Conservation (phyloP, 352 stramenopile genomes). For the Saprolegnia parasitica region DNA sequence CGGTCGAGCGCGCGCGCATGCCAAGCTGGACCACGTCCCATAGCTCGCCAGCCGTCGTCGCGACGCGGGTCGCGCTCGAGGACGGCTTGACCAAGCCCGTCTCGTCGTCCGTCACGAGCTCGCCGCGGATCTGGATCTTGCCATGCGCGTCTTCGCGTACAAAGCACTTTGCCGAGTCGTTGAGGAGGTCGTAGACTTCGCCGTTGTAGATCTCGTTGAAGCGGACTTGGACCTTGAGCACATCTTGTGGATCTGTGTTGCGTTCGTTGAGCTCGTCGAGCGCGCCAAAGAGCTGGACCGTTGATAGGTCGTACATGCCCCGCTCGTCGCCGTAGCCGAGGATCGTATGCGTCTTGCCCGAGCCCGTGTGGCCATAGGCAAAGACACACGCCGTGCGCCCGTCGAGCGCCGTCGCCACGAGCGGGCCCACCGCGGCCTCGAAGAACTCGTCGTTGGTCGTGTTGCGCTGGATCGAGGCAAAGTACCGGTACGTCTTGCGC, state of each 20-base stretch:
- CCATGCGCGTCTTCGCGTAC: conserved; percentile 46
- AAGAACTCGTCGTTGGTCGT: conserved; percentile 37
- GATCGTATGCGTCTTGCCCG: conserved; percentile 61
- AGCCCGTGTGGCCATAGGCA: conserved; percentile 55
- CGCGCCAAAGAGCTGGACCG: conserved; percentile 38
- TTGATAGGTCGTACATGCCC: conserved; percentile 40
- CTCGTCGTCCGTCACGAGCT: conserved; percentile 39
- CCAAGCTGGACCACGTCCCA: conserved; percentile 32
- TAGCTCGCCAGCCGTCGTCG: conserved; percentile 31
- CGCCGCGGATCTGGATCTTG: conserved; percentile 46
- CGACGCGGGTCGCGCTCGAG: conserved; percentile 34
- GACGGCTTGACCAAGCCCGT: conserved; percentile 48
- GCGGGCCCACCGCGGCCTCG: conserved; percentile 32
- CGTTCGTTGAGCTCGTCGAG: neutral
- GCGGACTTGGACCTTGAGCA: conserved; percentile 42
- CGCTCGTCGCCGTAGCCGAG: conserved; percentile 45
- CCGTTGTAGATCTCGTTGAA: conserved; percentile 62
- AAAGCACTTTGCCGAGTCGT: conserved; percentile 42
- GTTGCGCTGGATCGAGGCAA: conserved; percentile 10
- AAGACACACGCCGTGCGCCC: conserved; percentile 50
- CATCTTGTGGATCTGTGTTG: neutral
- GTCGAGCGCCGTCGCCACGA: conserved; percentile 32
- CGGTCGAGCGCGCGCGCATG: conserved; percentile 33
- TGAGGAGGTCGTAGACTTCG: conserved; percentile 50
- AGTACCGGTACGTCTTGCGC: conserved; percentile 10